Evolutionary conservation across 1,139 yeast genomes (phyloP).

Genomic region (Saccharomyces hybrid): DNA sequence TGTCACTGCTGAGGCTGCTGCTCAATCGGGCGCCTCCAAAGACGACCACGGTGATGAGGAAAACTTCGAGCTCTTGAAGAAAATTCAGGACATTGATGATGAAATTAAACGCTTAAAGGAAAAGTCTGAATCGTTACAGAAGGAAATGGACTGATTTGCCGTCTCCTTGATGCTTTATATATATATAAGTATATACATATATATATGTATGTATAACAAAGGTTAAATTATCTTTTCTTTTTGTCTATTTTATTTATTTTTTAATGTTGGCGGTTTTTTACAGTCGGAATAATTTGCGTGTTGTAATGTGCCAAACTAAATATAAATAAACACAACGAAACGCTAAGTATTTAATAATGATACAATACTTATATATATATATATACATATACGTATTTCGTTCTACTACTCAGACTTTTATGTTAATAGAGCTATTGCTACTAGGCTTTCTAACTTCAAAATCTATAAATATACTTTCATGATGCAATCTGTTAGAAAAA

Average conservation of each 20-base stretch:
- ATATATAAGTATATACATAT: neutral
- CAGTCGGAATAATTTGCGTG: no score
- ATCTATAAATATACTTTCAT: conserved; percentile 20
- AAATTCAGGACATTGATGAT: conserved; percentile 53
- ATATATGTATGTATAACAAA: neutral
- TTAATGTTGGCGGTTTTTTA: no score
- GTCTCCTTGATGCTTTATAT: neutral
- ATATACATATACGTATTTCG: neutral
- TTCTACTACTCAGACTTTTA: neutral
- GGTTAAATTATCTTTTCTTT: neutral
- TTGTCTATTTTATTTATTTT: neutral
- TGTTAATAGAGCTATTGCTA: neutral
- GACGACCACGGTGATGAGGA: conserved; percentile 35
- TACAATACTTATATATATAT: neutral
- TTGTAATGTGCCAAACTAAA: neutral
- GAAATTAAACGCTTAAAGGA: conserved; percentile 61
- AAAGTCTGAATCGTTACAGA: conserved; percentile 59
- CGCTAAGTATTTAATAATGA: neutral
- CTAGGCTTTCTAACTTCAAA: conserved; percentile 14
- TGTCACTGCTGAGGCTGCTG: conserved; percentile 27
- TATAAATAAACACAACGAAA: neutral
- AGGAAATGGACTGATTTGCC: conserved; percentile 35
- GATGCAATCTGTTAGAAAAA: conserved; percentile 15
- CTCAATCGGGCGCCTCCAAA: conserved; percentile 21
- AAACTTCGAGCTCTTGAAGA: conserved; percentile 41